These are phyloP conservation scores for Cynanchum wilfordii DNA, from an alignment of 257 asterid genomes.

Conservation along the genomic window DNA sequence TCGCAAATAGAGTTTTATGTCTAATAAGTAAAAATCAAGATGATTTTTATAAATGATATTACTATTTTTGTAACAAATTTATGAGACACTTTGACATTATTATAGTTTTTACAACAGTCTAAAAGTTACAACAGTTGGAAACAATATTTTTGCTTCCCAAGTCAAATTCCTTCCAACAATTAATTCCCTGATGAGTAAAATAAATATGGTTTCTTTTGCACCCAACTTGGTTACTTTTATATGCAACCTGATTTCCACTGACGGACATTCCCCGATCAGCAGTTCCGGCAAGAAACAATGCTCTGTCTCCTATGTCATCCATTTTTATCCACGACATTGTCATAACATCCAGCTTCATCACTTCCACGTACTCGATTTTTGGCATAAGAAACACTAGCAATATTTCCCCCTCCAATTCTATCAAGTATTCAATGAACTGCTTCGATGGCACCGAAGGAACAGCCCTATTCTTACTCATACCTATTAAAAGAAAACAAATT, in stretches of 20 bases:
- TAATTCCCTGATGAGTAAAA: too few relatives aligned
- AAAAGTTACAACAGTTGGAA: too few relatives aligned
- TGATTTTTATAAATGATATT: too few relatives aligned
- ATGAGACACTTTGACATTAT: too few relatives aligned
- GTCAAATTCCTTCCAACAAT: too few relatives aligned
- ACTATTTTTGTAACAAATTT: too few relatives aligned
- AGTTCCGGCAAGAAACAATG: slow-evolving; percentile 18
- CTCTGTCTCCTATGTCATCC: slow-evolving; percentile 25
- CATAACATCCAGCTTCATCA: slow-evolving; percentile 14
- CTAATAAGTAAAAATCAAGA: too few relatives aligned
- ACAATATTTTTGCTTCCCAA: too few relatives aligned
- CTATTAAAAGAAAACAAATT: too few relatives aligned
- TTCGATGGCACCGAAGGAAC: slow-evolving; percentile 16
- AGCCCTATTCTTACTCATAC: slow-evolving; percentile 19
- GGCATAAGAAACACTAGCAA: slow-evolving; percentile 21
- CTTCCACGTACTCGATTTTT: slow-evolving; percentile 27
- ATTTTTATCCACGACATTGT: slow-evolving; percentile 19
- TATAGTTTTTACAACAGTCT: too few relatives aligned
- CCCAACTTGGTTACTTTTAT: slow-evolving; percentile 15
- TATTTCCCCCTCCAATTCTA: slow-evolving; percentile 31
- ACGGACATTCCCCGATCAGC: slow-evolving; percentile 19
- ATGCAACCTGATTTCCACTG: slow-evolving; percentile 14
- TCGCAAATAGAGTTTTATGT: too few relatives aligned
- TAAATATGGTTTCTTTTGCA: slow-evolving; percentile 26
- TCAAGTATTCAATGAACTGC: slow-evolving; percentile 26